phyloP scores from a whole-genome alignment of 1,139 yeast genomes.

The Kodamaea anthophila region DNA sequence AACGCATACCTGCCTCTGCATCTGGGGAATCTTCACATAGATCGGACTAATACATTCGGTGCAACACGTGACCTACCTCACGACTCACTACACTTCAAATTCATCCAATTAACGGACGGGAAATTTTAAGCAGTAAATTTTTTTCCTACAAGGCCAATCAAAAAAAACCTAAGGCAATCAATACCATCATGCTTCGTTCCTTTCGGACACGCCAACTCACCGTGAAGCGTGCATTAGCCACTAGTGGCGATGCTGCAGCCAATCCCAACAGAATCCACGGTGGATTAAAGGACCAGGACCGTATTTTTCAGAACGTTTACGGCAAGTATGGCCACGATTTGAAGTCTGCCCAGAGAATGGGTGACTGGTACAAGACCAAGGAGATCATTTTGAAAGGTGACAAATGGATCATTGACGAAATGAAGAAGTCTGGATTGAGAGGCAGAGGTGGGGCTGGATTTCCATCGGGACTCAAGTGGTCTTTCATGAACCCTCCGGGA shows the following conservation, averaged over 20 bases:
- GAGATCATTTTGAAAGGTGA: conserved; percentile 79
- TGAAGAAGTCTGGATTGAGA: conserved; percentile 77
- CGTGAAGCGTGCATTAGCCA: conserved; percentile 32
- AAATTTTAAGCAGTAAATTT: conserved; percentile 13
- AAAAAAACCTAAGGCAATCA: conserved; percentile 5
- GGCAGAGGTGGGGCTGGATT: conserved; percentile 95
- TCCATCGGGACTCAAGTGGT: conserved; percentile 87
- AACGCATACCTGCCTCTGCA: no score
- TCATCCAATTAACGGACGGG: conserved; percentile 14
- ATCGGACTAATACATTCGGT: no score
- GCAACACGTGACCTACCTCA: neutral
- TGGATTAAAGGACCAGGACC: conserved; percentile 73
- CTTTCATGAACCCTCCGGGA: conserved; percentile 91
- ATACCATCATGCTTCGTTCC: conserved; percentile 16
- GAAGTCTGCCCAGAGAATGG: conserved; percentile 69
- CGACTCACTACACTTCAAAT: neutral
- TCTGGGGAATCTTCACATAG: no score
- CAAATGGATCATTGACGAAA: conserved; percentile 81
- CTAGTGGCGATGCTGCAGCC: conserved; percentile 41
- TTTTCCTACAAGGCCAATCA: conserved; percentile 7
- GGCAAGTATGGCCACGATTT: conserved; percentile 69
- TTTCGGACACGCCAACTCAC: conserved; percentile 10
- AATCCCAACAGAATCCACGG: conserved; percentile 62
- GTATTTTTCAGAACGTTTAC: conserved; percentile 80
- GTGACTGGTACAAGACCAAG: conserved; percentile 89